Conservation (phyloP, 1,139 yeast species). For the Meyerozyma elateridarum region DNA sequence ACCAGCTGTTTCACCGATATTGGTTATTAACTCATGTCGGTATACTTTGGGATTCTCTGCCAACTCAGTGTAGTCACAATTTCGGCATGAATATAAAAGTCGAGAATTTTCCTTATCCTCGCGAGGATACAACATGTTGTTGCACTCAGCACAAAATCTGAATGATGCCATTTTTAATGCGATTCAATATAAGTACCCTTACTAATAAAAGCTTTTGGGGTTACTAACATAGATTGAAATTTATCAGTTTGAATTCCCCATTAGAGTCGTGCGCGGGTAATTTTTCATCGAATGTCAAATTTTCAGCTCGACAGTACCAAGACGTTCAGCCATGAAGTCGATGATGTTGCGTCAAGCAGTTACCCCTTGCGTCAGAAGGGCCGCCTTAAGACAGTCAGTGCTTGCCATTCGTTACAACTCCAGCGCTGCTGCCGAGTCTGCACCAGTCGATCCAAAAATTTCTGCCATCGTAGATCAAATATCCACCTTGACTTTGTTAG, state of each 20-base stretch:
- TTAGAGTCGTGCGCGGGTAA: conserved; percentile 3
- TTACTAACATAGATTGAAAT: too few species aligned
- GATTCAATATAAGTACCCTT: not conserved
- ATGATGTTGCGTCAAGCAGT: conserved; percentile 36
- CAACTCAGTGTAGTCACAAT: conserved; percentile 88
- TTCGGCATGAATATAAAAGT: conserved; percentile 87
- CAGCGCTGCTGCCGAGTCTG: conserved; percentile 34
- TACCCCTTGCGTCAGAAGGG: conserved; percentile 30
- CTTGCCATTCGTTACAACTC: conserved; percentile 48
- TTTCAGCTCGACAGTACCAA: conserved; percentile 2
- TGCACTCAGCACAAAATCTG: conserved; percentile 90
- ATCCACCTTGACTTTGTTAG: conserved; percentile 81
- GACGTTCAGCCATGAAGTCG: conserved; percentile 14
- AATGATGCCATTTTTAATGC: conserved; percentile 69
- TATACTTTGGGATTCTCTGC: conserved; percentile 89
- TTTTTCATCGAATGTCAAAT: conserved; percentile 2
- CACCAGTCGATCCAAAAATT: conserved; percentile 84
- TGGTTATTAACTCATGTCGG: conserved; percentile 87
- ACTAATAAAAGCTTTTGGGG: not conserved
- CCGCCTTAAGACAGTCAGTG: not conserved
- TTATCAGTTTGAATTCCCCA: too few species aligned
- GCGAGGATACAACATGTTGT: conserved; percentile 97
- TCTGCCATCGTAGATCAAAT: conserved; percentile 84
- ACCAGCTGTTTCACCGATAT: conserved; percentile 91
- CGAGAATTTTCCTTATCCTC: conserved; percentile 78